These are phyloP conservation scores for Actinomortierella ambigua DNA, from an alignment of 371 early-diverging fungal species.

Conservation along the genomic window DNA sequence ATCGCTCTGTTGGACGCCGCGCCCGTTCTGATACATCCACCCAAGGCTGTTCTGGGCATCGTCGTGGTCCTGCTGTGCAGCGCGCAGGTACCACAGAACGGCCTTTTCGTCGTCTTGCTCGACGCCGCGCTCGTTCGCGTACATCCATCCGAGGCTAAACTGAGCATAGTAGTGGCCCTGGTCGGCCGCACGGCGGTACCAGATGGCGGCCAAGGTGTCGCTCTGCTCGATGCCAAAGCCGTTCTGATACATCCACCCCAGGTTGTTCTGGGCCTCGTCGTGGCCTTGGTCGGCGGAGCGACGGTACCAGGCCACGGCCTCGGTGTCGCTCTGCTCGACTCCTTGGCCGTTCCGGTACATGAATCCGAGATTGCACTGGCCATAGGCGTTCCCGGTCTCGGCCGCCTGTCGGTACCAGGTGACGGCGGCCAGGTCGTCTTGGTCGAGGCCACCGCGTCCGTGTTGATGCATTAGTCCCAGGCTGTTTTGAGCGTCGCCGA, in stretches of 20 bases:
- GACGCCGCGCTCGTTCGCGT: constrained; percentile 85
- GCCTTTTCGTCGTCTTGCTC: constrained; percentile 60
- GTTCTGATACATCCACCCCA: constrained; percentile 83
- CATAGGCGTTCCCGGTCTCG: constrained; percentile 66
- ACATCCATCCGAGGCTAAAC: constrained; percentile 84
- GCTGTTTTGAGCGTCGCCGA: constrained; percentile 69
- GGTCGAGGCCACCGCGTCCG: constrained; percentile 73
- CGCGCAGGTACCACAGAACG: constrained; percentile 71
- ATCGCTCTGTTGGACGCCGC: constrained; percentile 71
- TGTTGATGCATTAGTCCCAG: constrained; percentile 81
- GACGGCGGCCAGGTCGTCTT: constrained; percentile 68
- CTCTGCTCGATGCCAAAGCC: constrained; percentile 79
- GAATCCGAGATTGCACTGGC: constrained; percentile 83
- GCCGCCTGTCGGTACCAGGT: constrained; percentile 74
- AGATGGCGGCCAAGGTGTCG: constrained; percentile 63
- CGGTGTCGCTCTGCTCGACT: constrained; percentile 60
- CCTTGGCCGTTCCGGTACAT: constrained; percentile 87
- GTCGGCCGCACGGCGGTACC: constrained; percentile 76
- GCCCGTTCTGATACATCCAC: constrained; percentile 85
- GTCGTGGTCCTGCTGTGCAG: constrained; percentile 75
- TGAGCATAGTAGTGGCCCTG: constrained; percentile 58
- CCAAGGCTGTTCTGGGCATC: constrained; percentile 84
- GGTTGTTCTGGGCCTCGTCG: constrained; percentile 78
- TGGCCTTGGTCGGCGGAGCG: constrained; percentile 77
- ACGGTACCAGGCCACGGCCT: constrained; percentile 76